Conservation (phyloP, 75 land plant species). For the Pinus tabuliformis region DNA sequence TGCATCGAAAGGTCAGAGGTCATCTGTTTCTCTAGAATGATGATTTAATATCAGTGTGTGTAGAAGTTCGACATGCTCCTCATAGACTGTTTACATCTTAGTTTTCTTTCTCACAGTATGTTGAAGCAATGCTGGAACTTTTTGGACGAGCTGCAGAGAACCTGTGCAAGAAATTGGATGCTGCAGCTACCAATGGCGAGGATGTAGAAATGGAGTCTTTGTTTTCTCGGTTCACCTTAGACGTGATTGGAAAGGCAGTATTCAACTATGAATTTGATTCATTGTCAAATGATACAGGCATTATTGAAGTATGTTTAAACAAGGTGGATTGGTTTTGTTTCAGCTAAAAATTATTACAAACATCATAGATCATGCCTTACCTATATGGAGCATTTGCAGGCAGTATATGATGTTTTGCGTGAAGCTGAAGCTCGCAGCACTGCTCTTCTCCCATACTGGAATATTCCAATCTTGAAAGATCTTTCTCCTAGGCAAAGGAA, state of each 20-base stretch:
- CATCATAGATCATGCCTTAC: not conserved
- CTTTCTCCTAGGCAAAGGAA: constrained; percentile 78
- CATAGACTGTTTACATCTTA: too few species aligned
- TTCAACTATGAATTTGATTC: constrained; percentile 95
- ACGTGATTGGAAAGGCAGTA: constrained; percentile 95
- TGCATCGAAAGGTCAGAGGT: constrained; percentile 51
- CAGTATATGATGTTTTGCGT: constrained; percentile 80
- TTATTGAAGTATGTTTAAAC: too few species aligned
- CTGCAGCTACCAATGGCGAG: constrained; percentile 77
- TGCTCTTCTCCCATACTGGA: constrained; percentile 86
- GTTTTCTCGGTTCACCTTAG: constrained; percentile 90
- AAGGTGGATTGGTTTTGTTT: too few species aligned
- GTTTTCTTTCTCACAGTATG: constrained; percentile 38
- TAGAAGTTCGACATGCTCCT: too few species aligned
- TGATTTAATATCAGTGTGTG: too few species aligned
- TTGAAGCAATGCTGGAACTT: constrained; percentile 82
- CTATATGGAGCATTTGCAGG: constrained; percentile 37
- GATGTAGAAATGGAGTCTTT: constrained; percentile 97
- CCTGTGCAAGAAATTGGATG: constrained; percentile 80
- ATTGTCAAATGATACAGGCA: not conserved
- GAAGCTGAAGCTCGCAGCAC: constrained; percentile 92
- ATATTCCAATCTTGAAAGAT: constrained; percentile 84
- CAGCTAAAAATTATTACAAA: not conserved
- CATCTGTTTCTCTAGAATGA: too few species aligned
- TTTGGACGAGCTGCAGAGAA: constrained; percentile 82